A percentile compares a stretch with the other conserved stretches of the same genome.
These are phyloP conservation scores for Suillus cothurnatus DNA, from an alignment of 768 basidiomycete species.

Conservation along the genomic window DNA sequence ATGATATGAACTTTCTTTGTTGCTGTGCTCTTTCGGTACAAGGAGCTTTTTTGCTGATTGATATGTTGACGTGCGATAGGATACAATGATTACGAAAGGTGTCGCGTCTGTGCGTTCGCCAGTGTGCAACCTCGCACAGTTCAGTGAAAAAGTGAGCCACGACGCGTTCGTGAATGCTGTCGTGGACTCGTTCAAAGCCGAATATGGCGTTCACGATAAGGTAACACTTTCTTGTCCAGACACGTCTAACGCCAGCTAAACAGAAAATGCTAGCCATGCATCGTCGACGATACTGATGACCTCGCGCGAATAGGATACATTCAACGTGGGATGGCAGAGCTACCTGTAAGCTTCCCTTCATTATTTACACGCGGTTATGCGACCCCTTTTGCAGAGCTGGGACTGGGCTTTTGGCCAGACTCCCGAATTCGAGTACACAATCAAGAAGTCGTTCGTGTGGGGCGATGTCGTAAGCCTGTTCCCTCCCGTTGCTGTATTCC, in stretches of 20 bases:
- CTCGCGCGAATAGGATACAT: constrained; percentile 59
- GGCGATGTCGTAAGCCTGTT: constrained; percentile 44
- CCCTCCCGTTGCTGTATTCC: constrained; percentile 16
- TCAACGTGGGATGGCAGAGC: constrained; percentile 66
- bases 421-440: constrained; percentile 82
- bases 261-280: constrained; percentile 35
- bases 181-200: constrained; percentile 61
- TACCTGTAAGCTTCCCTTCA: constrained; percentile 53
- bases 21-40: constrained; percentile 2
- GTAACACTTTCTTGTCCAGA: constrained; percentile 18
- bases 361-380: neutral
- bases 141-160: constrained; percentile 56
- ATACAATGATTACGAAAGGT: constrained; percentile 79
- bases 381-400: constrained; percentile 66
- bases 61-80: constrained; percentile 44
- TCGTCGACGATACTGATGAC: constrained; percentile 49
- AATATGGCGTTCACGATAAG: constrained; percentile 48
- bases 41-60: neutral
- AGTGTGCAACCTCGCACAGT: constrained; percentile 78
- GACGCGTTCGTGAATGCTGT: constrained; percentile 72
- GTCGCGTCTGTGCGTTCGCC: constrained; percentile 92
- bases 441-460: constrained; percentile 50
- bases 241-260: neutral
- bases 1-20: neutral
- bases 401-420: constrained; percentile 93